Base-by-base conservation (phyloP, 2,329 filamentous ascomycete genomes). In the Phaeosphaeriaceae sp. region DNA sequence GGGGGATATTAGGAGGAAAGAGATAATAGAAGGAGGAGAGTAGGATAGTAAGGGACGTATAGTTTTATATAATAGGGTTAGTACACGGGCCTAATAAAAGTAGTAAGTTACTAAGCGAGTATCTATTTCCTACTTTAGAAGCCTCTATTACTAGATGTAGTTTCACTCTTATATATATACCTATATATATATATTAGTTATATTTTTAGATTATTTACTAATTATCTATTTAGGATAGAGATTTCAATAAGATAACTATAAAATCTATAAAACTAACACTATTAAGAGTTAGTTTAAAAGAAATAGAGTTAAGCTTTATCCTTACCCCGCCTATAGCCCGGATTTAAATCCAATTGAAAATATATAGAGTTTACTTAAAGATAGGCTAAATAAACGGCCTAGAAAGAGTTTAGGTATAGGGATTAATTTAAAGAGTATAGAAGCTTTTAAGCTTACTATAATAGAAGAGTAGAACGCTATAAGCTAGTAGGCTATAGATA, bases 71-170 rank as follows among this genome's bases (percentile, higher is more conserved):
- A 35, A 51, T 58, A 45, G 26, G 42, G 54, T 60, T 32, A 34
- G 50, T 37, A 52, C 48, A 62, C 48, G 41, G 54, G 50, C 59
- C 42, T 56, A 21, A 57, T 58, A 62, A 60, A 60, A 60, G 56
- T 49, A 32, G 59, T 49, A 42, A 56, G 48, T n/a, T 18, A 47
- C 57, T 29, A 62, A 60, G 57, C 15, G 38, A 55, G 50, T 48
- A 1, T 58, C 48, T n/a, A 48, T 58, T 62, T 61, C 38, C 58
- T 28, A 43, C 51, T 57, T 43, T 21, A 34, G 49, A 52, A 59
- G 50, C 50, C 4, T 52, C 50, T 28, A 59, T 54, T 61, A 56
- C 51, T 52, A 21, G 26, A 60, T 61, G 41, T 43, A 44, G 50
- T 60, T 60, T 41, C 38, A 60, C 56, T 40, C 42, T 56, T 34